These are phyloP conservation scores for Pythium rishiriense DNA, from an alignment of 352 stramenopile genomes.

Conservation along the genomic window DNA sequence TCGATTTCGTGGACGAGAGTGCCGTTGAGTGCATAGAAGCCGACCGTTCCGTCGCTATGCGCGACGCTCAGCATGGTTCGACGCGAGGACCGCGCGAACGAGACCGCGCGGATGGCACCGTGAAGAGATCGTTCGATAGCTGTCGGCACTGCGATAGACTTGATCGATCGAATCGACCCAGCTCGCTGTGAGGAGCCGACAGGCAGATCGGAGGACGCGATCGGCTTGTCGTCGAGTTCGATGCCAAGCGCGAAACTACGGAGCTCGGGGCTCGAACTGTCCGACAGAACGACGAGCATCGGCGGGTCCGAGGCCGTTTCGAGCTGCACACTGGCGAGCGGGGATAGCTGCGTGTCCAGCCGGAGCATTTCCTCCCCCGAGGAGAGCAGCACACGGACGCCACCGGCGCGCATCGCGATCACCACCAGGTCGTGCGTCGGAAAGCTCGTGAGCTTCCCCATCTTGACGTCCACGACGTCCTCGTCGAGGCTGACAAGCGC, in stretches of 20 bases:
- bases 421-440: constrained; percentile 39
- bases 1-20: constrained; percentile 41
- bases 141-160: background rate
- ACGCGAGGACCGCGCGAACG: constrained; percentile 20
- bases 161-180: background rate
- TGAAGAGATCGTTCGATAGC: background rate
- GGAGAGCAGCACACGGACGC: constrained; percentile 39
- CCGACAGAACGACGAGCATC: constrained; percentile 11
- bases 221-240: background rate
- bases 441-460: constrained; percentile 34
- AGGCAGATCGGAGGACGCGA: background rate
- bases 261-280: background rate
- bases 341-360: constrained; percentile 25
- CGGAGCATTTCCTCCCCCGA: constrained; percentile 26
- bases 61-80: constrained; percentile 30
- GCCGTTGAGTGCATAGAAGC: constrained; percentile 48
- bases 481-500: constrained; percentile 7
- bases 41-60: constrained; percentile 6
- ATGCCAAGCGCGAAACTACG: constrained; percentile 1
- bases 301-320: constrained; percentile 21
- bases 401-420: constrained; percentile 29
- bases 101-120: constrained; percentile 7
- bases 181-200: background rate
- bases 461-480: constrained; percentile 41
- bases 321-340: constrained; percentile 26